Evolutionary conservation across 1,139 yeast species (phyloP).

Genomic region (Protomyces pachydermus): DNA sequence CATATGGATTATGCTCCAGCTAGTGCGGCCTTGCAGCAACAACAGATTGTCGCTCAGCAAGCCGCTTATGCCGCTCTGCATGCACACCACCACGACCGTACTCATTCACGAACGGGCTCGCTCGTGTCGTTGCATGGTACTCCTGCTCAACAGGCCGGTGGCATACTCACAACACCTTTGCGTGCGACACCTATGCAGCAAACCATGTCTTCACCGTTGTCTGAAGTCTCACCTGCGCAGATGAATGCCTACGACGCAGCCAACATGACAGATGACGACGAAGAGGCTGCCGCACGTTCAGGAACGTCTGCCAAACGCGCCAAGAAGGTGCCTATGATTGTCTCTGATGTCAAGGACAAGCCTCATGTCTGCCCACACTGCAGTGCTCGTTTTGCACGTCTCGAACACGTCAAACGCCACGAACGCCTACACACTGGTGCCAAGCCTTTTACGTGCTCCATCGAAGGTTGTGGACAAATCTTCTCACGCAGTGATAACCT

Average conservation of each 20-base stretch:
- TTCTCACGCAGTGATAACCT: constrained; percentile 92
- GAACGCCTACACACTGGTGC: constrained; percentile 88
- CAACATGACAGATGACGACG: background rate
- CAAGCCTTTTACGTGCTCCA: constrained; percentile 76
- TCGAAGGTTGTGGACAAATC: constrained; percentile 74
- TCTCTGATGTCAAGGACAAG: constrained; percentile 24
- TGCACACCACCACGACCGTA: background rate
- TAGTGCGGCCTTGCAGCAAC: background rate
- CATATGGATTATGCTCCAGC: background rate
- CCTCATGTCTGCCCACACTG: constrained; percentile 27
- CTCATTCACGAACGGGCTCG: background rate
- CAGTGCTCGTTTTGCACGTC: constrained; percentile 23
- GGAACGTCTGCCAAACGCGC: background rate
- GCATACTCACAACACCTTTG: background rate
- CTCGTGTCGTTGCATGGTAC: background rate
- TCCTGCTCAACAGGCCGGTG: background rate
- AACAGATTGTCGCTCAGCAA: background rate
- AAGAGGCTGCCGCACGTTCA: background rate
- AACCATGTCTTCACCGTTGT: constrained; percentile 19
- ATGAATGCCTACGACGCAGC: background rate
- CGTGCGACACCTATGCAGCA: constrained; percentile 22
- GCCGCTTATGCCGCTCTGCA: background rate
- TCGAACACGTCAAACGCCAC: constrained; percentile 64
- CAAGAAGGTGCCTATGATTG: constrained; percentile 9
- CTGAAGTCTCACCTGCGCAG: constrained; percentile 12